Evolutionary conservation across 75 land plant species (phyloP).

Genomic region (Selaginella tamariscina): DNA sequence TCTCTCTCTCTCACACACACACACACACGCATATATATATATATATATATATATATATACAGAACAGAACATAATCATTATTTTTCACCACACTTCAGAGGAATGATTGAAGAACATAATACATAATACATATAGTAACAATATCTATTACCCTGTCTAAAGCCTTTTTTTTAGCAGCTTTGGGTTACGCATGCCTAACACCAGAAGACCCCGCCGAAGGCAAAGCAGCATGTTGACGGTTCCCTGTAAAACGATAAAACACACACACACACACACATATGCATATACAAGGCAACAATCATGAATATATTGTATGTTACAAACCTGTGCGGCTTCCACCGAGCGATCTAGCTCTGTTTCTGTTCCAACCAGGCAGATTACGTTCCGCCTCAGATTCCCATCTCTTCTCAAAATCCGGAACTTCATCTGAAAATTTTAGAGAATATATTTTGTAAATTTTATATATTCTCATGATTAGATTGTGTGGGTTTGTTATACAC

Average conservation of each 20-base stretch:
- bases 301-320: not conserved
- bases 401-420: slow-evolving; percentile 38
- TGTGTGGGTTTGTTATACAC: slow-evolving; percentile 16
- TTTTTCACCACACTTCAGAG: no score
- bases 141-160: no score
- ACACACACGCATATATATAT: no score
- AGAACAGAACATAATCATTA: no score
- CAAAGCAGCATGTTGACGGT: not conserved
- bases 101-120: no score
- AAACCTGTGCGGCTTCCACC: not conserved
- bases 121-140: no score
- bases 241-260: not conserved
- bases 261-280: no score
- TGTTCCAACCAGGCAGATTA: slow-evolving; percentile 36
- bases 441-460: not conserved
- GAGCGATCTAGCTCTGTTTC: not conserved
- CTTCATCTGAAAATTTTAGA: slow-evolving; percentile 32
- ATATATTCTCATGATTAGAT: not conserved
- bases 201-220: not conserved
- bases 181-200: not conserved
- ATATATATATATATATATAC: no score
- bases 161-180: no score
- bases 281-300: not conserved
- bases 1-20: no score
- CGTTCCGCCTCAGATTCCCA: slow-evolving; percentile 40